Conservation (phyloP, 2,329 filamentous ascomycete species). For the Aspergillus chevalieri region DNA sequence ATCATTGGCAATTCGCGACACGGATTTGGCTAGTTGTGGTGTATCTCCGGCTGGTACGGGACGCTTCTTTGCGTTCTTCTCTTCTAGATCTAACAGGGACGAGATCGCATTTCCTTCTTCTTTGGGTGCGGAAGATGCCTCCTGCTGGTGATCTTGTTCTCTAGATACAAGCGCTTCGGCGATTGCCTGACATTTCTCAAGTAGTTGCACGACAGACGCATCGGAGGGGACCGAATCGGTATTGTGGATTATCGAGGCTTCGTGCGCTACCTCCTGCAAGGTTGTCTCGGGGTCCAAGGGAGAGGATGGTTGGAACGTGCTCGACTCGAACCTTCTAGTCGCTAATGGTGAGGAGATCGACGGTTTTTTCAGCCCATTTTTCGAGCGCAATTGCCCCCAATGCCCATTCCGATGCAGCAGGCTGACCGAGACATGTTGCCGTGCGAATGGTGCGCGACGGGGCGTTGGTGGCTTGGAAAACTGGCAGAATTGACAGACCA, state of each 20-base stretch:
- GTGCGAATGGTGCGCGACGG: constrained; percentile 16
- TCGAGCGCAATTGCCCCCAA: constrained; percentile 14
- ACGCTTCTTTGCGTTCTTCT: constrained; percentile 25
- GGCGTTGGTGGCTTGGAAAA: constrained; percentile 20
- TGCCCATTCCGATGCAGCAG: constrained; percentile 6
- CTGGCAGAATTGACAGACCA: constrained; percentile 36
- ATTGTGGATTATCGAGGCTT: constrained; percentile 23
- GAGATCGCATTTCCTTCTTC: constrained; percentile 34
- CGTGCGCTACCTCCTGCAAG: constrained; percentile 26
- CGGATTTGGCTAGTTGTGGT: constrained; percentile 35
- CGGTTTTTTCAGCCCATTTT: constrained; percentile 6
- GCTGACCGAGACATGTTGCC: constrained; percentile 12
- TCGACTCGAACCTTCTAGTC: constrained; percentile 16
- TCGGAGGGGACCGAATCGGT: constrained; percentile 29
- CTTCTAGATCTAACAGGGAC: constrained; percentile 36
- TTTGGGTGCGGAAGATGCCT: constrained; percentile 8
- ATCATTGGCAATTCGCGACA: constrained; percentile 57
- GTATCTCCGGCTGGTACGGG: constrained; percentile 22
- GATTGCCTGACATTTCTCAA: constrained; percentile 31
- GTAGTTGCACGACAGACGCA: constrained; percentile 25
- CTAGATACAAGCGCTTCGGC: constrained; percentile 24
- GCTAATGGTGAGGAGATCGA: constrained; percentile 1
- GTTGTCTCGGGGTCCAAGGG: constrained; percentile 13
- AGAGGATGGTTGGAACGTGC: constrained; percentile 2
- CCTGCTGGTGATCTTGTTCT: constrained; percentile 15